Conservation (phyloP, 2,329 filamentous ascomycete species). For the Emydomyces testavorans region DNA sequence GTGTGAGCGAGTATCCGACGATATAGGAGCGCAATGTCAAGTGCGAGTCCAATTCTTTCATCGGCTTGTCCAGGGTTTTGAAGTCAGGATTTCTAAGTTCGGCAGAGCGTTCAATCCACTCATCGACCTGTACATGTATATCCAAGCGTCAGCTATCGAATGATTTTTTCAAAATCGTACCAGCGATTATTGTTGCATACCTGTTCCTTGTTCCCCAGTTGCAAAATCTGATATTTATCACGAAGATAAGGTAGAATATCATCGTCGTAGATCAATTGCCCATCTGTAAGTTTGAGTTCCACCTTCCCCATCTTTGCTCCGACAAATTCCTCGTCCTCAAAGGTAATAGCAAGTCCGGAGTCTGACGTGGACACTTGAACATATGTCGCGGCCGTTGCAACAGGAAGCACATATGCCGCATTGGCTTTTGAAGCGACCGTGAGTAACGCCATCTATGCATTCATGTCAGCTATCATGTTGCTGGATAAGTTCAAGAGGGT, state of each 20-base stretch:
- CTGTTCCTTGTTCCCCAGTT: conserved; percentile 15
- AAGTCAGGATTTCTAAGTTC: conserved; percentile 16
- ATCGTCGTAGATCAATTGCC: conserved; percentile 16
- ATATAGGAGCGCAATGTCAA: conserved; percentile 18
- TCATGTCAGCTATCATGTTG: neutral
- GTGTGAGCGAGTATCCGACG: conserved; percentile 17
- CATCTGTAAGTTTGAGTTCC: conserved; percentile 15
- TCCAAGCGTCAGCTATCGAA: neutral
- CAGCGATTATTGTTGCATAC: conserved; percentile 8
- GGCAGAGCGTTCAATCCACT: conserved; percentile 17
- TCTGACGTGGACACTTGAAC: conserved; percentile 14
- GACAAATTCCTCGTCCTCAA: conserved; percentile 16
- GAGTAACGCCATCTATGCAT: conserved; percentile 14
- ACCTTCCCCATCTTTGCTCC: conserved; percentile 14
- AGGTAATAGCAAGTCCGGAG: conserved; percentile 11
- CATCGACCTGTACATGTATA: conserved; percentile 14
- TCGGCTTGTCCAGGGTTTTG: conserved; percentile 17
- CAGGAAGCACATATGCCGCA: conserved; percentile 14
- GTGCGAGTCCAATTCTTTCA: conserved; percentile 20
- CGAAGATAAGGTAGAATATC: conserved; percentile 16
- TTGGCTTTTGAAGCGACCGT: conserved; percentile 18
- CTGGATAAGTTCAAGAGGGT: no score
- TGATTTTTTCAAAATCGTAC: neutral
- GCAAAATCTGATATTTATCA: conserved; percentile 13
- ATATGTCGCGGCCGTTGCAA: conserved; percentile 15